Percentiles rank a stretch among this genome's conserved stretches.
Evolutionary conservation across 176 grass and related monocot genomes (phyloP).

Genomic region (Musa beccarii): DNA sequence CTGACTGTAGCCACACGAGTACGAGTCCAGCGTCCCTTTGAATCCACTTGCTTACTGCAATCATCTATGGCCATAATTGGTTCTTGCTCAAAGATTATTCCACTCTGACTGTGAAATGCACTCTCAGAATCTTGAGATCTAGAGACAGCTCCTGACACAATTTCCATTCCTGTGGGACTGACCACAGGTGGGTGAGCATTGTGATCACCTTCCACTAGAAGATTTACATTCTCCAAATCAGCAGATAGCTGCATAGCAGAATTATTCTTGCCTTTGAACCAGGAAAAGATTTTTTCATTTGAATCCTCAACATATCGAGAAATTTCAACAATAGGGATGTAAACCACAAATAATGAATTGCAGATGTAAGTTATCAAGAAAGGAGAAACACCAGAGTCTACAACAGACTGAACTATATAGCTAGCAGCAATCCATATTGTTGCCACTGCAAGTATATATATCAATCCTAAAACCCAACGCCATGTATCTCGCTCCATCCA

Average conservation of each 20-base stretch:
- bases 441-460: constrained; percentile 83
- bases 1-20: constrained; percentile 71
- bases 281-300: constrained; percentile 34
- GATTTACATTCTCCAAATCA: constrained; percentile 83
- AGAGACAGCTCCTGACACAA: not conserved
- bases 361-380: constrained; percentile 96
- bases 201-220: constrained; percentile 46
- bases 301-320: constrained; percentile 87
- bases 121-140: constrained; percentile 23
- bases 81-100: constrained; percentile 11
- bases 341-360: constrained; percentile 85
- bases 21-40: constrained; percentile 83
- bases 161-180: not conserved
- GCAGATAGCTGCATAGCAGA: constrained; percentile 18
- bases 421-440: constrained; percentile 92
- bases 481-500: constrained; percentile 35
- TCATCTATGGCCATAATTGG: constrained; percentile 7
- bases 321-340: constrained; percentile 81
- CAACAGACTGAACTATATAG: constrained; percentile 97
- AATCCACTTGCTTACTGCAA: constrained; percentile 49
- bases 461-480: constrained; percentile 73
- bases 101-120: constrained; percentile 1
- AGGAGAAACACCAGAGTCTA: constrained; percentile 83
- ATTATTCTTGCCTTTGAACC: constrained; percentile 44
- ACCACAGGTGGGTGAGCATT: constrained; percentile 4